phyloP scores from a whole-genome alignment of 108 stramenopile genomes.

The Skeletonema potamos region DNA sequence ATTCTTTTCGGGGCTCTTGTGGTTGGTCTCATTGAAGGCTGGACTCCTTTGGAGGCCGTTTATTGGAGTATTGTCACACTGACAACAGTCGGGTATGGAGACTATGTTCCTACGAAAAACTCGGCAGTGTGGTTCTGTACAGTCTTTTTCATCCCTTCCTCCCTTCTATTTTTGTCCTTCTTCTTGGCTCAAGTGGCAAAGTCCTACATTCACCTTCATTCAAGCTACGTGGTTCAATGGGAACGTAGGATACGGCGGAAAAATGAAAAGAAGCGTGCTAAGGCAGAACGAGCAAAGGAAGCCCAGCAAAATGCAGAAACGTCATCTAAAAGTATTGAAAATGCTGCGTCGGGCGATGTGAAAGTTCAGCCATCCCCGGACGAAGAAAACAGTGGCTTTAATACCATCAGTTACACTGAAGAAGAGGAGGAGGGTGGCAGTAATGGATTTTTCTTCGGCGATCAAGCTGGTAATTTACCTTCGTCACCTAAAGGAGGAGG shows the following conservation, averaged over 20 bases:
- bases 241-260: conserved; percentile 64
- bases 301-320: conserved; percentile 19
- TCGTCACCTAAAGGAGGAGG: not conserved
- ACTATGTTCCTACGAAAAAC: conserved; percentile 63
- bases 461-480: conserved; percentile 25
- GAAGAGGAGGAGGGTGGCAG: conserved; percentile 28
- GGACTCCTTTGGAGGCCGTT: conserved; percentile 75
- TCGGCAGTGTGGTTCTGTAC: conserved; percentile 77
- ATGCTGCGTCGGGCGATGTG: not conserved
- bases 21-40: conserved; percentile 78
- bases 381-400: conserved; percentile 17
- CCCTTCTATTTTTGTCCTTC: conserved; percentile 79
- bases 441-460: conserved; percentile 33
- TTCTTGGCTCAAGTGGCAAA: conserved; percentile 76
- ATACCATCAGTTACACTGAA: conserved; percentile 40
- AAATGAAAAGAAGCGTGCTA: conserved; percentile 49
- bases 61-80: conserved; percentile 85
- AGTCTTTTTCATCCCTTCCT: conserved; percentile 81
- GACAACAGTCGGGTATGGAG: conserved; percentile 82
- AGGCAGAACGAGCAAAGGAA: conserved; percentile 43
- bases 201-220: conserved; percentile 79
- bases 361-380: conserved; percentile 4
- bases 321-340: not conserved
- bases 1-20: conserved; percentile 72
- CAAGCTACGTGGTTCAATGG: conserved; percentile 68